Evolutionary conservation across 2,329 filamentous ascomycete species (phyloP), one percentile per base, ranked within the genome.

Genomic region (Pestalotiopsis sp.): DNA sequence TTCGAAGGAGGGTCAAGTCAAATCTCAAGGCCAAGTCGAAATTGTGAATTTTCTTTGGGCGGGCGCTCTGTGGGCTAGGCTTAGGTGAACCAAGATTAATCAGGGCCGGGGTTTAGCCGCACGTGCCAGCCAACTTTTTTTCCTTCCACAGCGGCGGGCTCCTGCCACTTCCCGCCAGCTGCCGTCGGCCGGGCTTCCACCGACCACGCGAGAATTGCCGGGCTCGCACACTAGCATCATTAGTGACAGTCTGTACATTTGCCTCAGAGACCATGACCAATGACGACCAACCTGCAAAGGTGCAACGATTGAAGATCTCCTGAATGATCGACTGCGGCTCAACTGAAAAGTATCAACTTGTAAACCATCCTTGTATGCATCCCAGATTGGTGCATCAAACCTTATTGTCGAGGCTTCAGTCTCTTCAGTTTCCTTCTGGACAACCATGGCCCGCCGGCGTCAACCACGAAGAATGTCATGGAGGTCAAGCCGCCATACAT

Each of bases 21-120:
- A 62, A 62, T 62, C 59, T 62, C 59, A 40, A 62, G 31, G 59
- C 59, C 49, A 36, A 20, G 23, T 49, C 41, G 45, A 66, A 66
- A 66, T 64, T 64, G 61, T 64, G 61, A 64, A 64, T 64, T 64
- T 64, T 64, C 61, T 64, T 52, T 38, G 61, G 38, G 38, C 41
- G 61, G 38, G 61, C 61, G 38, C 61, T 64, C 36, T 64, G 61
- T 64, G 61, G 61, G 61, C 41, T 64, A 40, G 61, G 41, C 61
- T 52, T 64, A 64, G 40, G 61, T 52, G 61, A 49, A 64, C n/a
- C 49, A 36, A 38, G 17, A 64, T 49, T 45, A 14, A 31, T 52
- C 41, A 64, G 61, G 38, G 61, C 61, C 61, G 61, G 61, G 38
- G 61, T 64, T 64, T 64, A 64, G 20, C 61, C 61, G 61, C 38